Evolutionary conservation across 345 rosid species (phyloP).

Genomic region (Ailanthus altissimus): DNA sequence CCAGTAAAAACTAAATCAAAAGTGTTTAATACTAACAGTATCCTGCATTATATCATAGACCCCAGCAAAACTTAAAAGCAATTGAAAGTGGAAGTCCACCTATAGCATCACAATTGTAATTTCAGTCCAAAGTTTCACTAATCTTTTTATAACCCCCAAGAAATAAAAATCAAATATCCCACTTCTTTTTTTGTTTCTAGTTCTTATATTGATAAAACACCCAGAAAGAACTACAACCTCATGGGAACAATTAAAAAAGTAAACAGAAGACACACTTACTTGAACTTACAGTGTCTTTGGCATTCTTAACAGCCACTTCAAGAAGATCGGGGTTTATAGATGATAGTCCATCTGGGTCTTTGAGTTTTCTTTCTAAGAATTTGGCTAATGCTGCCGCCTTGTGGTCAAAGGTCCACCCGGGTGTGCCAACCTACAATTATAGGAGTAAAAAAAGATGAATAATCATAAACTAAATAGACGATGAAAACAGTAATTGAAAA

Average conservation of each 20-base stretch:
- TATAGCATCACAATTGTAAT: neutral
- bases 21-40: neutral
- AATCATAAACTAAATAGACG: neutral
- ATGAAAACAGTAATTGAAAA: neutral
- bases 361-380: constrained; percentile 84
- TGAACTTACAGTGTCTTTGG: constrained; percentile 56
- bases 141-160: neutral
- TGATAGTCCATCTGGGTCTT: constrained; percentile 76
- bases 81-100: neutral
- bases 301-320: constrained; percentile 80
- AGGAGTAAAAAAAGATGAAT: neutral
- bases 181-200: neutral
- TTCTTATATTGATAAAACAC: neutral
- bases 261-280: constrained; percentile 25
- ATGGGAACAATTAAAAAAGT: neutral
- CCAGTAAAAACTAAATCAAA: neutral
- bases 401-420: constrained; percentile 96
- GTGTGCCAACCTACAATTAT: constrained; percentile 66
- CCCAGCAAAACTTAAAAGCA: neutral
- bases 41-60: neutral
- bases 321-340: constrained; percentile 72
- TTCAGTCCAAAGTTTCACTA: neutral
- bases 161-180: neutral
- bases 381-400: constrained; percentile 93
- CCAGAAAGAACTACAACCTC: neutral